Conservation (phyloP, 176 grass and related monocot species). For the Rhynchospora tenuis region DNA sequence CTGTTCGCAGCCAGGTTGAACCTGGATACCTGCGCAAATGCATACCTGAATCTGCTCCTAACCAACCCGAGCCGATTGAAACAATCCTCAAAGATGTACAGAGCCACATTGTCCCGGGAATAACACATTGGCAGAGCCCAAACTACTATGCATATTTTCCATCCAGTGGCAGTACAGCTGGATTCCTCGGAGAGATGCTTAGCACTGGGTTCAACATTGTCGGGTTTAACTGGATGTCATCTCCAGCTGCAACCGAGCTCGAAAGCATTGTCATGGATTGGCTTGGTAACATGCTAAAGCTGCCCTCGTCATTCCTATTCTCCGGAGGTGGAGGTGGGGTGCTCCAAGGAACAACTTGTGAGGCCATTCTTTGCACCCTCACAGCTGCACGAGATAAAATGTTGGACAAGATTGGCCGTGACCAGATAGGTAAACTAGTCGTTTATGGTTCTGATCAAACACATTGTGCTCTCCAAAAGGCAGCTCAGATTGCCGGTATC, state of each 20-base stretch:
- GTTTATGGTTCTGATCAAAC: slow-evolving; percentile 79
- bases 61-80: slow-evolving; percentile 21
- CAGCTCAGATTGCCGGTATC: slow-evolving; percentile 38
- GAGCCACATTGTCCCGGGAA: slow-evolving; percentile 30
- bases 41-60: slow-evolving; percentile 28
- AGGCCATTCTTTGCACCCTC: slow-evolving; percentile 58
- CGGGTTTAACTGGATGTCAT: slow-evolving; percentile 69
- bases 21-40: slow-evolving; percentile 30
- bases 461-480: slow-evolving; percentile 61
- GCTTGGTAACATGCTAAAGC: slow-evolving; percentile 58
- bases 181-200: slow-evolving; percentile 72
- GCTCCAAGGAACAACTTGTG: slow-evolving; percentile 64
- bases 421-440: slow-evolving; percentile 43
- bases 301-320: slow-evolving; percentile 48
- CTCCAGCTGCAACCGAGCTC: slow-evolving; percentile 63
- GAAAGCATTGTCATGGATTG: slow-evolving; percentile 72
- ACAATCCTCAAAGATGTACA: slow-evolving; percentile 1
- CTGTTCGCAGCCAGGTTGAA: slow-evolving; percentile 30
- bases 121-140: slow-evolving; percentile 80
- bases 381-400: slow-evolving; percentile 49
- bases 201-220: slow-evolving; percentile 56
- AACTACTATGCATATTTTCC: slow-evolving; percentile 57
- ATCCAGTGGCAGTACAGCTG: slow-evolving; percentile 60
- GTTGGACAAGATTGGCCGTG: slow-evolving; percentile 42
- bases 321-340: slow-evolving; percentile 61